Base-by-base conservation (phyloP, 108 stramenopile species). In the Schizochytrium sp. region DNA sequence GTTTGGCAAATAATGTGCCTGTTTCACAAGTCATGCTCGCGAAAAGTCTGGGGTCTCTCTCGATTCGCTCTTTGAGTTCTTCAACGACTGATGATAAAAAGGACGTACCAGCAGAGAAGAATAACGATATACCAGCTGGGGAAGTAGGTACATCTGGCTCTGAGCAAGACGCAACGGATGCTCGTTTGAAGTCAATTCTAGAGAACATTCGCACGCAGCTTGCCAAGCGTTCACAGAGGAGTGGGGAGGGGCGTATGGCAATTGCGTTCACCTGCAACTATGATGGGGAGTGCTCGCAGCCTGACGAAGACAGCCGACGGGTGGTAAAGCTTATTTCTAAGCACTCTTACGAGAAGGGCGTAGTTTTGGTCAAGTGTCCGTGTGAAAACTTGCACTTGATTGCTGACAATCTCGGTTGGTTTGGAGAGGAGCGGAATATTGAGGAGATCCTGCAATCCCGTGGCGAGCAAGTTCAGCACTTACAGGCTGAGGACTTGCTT, bases 391-490 rank as follows among this genome's bases (percentile, higher is more conserved):
- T 83, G 45, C 76, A 83, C 47, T 40, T 83, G 45, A 83, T 83
- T 40, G 76, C 76, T 13, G 76, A 83, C 47, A 83, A 83, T 28
- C 76, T 83, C 17, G 76, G 76, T 28, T 83, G 76, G 76, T 83
- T 83, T 28, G 53, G 76, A 2, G 76, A 83, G 15, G 76, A 83
- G 2, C 76, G 76, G 38, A 83, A 83, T 53, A 83, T 83, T 28
- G 76, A 83, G 76, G 76, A 83, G 13, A 83, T 83, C 28, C 47
- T 83, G 45, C 45, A 28, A n/a, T n/a, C 47, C 40, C 47, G 53
- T n/a, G 76, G 76, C 47, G 76, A 83, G 7, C 28, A 83, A 3
- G 76, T 83, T n/a, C 47, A 13, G 17, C 47, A 55, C 15, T 28
- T 83, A 8, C 19, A 53, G 28, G 76, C 76, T 2, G 76, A 17